phyloP scores from a whole-genome alignment of 2,329 filamentous ascomycete genomes.

The Cladophialophora psammophila region DNA sequence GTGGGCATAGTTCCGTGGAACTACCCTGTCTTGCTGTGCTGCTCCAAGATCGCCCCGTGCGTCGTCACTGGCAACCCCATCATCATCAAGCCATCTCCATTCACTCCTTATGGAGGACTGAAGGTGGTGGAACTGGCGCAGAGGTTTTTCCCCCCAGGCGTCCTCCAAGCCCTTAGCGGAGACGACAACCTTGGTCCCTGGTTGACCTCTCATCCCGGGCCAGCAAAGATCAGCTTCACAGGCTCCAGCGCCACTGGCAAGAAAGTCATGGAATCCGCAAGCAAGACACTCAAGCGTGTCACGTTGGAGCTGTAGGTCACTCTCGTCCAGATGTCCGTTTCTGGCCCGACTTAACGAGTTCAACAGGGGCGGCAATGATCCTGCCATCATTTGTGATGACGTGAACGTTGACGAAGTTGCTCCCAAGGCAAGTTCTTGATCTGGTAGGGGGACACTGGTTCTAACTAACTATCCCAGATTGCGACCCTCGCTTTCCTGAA shows the following conservation, averaged over 20 bases:
- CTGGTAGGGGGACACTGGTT: neutral
- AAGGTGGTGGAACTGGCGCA: constrained; percentile 67
- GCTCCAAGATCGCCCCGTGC: constrained; percentile 59
- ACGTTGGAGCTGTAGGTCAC: constrained; percentile 58
- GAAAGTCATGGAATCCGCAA: constrained; percentile 49
- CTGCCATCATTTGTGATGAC: constrained; percentile 69
- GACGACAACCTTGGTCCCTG: constrained; percentile 66
- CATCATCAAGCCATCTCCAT: constrained; percentile 66
- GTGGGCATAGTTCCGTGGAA: constrained; percentile 69
- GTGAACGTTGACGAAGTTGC: constrained; percentile 72
- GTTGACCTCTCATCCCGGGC: constrained; percentile 55
- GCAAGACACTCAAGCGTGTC: constrained; percentile 62
- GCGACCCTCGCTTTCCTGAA: constrained; percentile 49
- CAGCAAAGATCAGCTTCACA: constrained; percentile 54
- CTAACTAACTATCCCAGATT: constrained; percentile 5
- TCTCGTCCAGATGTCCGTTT: neutral
- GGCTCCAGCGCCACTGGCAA: constrained; percentile 48
- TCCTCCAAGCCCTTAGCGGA: constrained; percentile 66
- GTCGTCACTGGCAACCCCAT: constrained; percentile 62
- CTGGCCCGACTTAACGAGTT: neutral
- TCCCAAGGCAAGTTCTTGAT: constrained; percentile 55
- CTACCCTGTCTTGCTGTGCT: constrained; percentile 52
- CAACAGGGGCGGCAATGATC: constrained; percentile 69
- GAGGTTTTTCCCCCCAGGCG: constrained; percentile 65
- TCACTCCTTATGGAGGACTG: constrained; percentile 60